phyloP scores from a whole-genome alignment of 306 rosid species.

The Prinsepia uniflora region DNA sequence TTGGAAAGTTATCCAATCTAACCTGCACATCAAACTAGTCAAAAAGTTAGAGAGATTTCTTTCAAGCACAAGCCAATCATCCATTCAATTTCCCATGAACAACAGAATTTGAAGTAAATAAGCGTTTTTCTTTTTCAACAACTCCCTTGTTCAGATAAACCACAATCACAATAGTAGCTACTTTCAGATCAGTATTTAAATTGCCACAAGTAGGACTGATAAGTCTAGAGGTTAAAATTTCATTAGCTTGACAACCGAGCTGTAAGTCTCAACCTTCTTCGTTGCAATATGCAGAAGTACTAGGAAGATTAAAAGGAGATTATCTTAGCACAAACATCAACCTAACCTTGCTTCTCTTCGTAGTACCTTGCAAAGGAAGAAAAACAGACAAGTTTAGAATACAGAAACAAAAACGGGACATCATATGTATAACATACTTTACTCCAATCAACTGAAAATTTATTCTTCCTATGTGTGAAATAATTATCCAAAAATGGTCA shows the following conservation, averaged over 20 bases:
- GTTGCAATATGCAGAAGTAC: conserved; percentile 23
- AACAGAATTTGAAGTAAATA: neutral
- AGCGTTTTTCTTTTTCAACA: neutral
- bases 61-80: neutral
- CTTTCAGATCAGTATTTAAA: conserved; percentile 11
- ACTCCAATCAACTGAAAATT: neutral
- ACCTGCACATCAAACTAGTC: no score
- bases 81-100: neutral
- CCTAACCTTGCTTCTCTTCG: conserved; percentile 94
- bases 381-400: neutral
- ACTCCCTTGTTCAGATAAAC: neutral
- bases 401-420: conserved; percentile 1
- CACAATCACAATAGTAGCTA: neutral
- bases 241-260: conserved; percentile 14
- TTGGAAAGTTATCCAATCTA: no score
- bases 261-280: conserved; percentile 1
- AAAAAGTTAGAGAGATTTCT: neutral
- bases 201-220: conserved; percentile 13
- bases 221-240: conserved; percentile 3
- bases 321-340: conserved; percentile 31
- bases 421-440: neutral
- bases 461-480: neutral
- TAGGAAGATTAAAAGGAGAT: conserved; percentile 24
- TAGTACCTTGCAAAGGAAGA: conserved; percentile 54
- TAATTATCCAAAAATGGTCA: neutral